Evolutionary conservation across 495 filamentous ascomycete genomes (phyloP).

Genomic region (Trichoderma asperelloides): DNA sequence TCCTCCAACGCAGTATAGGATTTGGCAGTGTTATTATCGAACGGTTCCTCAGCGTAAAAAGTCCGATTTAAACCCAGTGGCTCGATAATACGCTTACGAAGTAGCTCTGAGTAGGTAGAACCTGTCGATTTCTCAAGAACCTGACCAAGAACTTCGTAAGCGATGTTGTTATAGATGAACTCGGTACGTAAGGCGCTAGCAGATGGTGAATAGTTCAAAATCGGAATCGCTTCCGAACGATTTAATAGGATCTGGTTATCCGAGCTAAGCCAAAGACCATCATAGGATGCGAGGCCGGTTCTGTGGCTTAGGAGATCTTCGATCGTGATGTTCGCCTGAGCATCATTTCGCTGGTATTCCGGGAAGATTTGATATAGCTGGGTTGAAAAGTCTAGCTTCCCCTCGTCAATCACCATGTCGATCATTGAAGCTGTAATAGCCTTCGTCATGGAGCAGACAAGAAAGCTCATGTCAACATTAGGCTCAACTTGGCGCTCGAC

Average conservation of each 20-base stretch:
- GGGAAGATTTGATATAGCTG: neutral
- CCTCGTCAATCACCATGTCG: neutral
- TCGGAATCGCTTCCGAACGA: neutral
- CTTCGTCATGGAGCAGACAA: neutral
- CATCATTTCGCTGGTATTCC: neutral
- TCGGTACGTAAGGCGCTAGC: neutral
- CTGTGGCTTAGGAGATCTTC: neutral
- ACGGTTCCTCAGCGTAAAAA: neutral
- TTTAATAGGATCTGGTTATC: neutral
- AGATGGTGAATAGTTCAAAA: neutral
- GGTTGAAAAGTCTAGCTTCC: neutral
- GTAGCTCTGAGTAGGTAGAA: neutral
- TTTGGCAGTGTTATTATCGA: neutral
- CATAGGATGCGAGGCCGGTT: neutral
- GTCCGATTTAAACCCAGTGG: neutral
- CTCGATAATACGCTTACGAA: neutral
- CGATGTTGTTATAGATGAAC: neutral
- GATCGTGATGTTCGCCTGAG: neutral
- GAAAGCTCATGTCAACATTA: neutral
- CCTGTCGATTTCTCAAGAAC: neutral
- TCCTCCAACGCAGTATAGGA: neutral
- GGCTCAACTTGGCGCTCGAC: neutral
- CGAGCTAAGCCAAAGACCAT: neutral
- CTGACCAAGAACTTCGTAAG: neutral
- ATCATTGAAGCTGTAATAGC: neutral